These are phyloP conservation scores for Paecilomyces dactylethromorphus DNA, from an alignment of 2,329 filamentous ascomycete genomes.

Conservation along the genomic window DNA sequence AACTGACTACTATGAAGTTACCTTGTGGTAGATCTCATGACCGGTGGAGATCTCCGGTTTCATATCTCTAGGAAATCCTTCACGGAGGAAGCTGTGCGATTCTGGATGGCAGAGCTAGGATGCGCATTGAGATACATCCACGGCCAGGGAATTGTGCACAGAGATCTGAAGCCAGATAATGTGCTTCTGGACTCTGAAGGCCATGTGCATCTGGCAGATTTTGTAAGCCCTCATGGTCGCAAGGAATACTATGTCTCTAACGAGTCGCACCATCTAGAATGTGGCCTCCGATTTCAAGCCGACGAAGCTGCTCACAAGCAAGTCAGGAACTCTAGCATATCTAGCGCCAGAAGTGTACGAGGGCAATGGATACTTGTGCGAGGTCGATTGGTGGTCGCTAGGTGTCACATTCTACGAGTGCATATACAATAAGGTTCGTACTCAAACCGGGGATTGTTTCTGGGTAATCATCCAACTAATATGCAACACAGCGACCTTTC, in stretches of 20 bases:
- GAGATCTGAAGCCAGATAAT: conserved; percentile 89
- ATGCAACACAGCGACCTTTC: conserved; percentile 66
- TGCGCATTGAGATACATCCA: conserved; percentile 88
- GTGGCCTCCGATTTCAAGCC: conserved; percentile 90
- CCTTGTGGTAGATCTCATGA: conserved; percentile 97
- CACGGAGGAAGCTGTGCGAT: conserved; percentile 91
- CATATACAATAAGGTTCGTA: conserved; percentile 89
- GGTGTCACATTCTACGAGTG: conserved; percentile 99
- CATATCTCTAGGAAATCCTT: conserved; percentile 98
- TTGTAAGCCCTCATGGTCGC: conserved; percentile 55
- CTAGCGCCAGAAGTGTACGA: conserved; percentile 92
- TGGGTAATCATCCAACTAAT: conserved; percentile 21
- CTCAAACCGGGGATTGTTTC: background rate
- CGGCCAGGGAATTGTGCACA: conserved; percentile 77
- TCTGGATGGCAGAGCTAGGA: conserved; percentile 93
- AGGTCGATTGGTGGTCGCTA: conserved; percentile 97
- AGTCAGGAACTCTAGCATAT: conserved; percentile 93
- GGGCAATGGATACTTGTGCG: conserved; percentile 79
- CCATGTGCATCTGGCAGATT: conserved; percentile 95
- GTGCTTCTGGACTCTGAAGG: conserved; percentile 81
- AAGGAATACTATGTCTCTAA: conserved; percentile 7
- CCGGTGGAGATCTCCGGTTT: conserved; percentile 89
- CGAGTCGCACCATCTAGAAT: conserved; percentile 53
- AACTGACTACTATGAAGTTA: conserved; percentile 50
- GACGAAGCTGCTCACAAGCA: conserved; percentile 79